Evolutionary conservation across 257 asterid genomes (phyloP), one percentile per base, ranked within the genome.

Genomic region (Buddleja alternifolia): DNA sequence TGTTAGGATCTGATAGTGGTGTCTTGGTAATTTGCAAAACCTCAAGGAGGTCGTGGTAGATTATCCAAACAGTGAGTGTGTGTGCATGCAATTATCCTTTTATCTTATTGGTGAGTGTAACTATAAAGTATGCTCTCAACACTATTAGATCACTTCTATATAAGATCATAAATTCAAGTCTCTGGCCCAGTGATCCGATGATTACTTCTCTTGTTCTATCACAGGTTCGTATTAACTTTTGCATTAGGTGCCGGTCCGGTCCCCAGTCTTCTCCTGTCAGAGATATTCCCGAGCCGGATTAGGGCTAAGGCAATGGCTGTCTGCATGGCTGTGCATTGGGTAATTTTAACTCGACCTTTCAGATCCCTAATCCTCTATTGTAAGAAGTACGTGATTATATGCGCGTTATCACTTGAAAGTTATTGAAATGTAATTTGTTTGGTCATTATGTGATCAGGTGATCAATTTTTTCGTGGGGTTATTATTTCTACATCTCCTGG

Each of bases 271-370:
- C 93, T 92, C 57, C 84, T 92, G 44, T 90, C 98, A 4, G 98
- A 92, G 85, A 88, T 92, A 75, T 81, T 92, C 55, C 96, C 98
- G 3, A 78, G 90, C 77, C 82, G 96, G 56, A 92, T 92, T 64
- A 86, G 97, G 75, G 97, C 95, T 17, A 90, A 84, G 78, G 98
- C 98, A 58, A 92, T 90, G 96, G 98, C 98, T 66, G 36, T 88
- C 67, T 88, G 98, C 90, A 86, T 88, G 97, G 81, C 93, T 68
- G 91, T 88, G 42, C 97, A 92, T 82, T 92, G 97, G 97, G 98
- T 92, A 90, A 72, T 68, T 76, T n/a, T 23, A 16, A 69, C 66
- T 63, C n/a, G n/a, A 39, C 48, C 16, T 46, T 36, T 32, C 14
- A 63, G 15, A 12, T 48, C 19, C 48, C n/a, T n/a, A n/a, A n/a